Evolutionary conservation across 1,284 basidiomycete genomes (phyloP).

Genomic region (Tilletia indica): DNA sequence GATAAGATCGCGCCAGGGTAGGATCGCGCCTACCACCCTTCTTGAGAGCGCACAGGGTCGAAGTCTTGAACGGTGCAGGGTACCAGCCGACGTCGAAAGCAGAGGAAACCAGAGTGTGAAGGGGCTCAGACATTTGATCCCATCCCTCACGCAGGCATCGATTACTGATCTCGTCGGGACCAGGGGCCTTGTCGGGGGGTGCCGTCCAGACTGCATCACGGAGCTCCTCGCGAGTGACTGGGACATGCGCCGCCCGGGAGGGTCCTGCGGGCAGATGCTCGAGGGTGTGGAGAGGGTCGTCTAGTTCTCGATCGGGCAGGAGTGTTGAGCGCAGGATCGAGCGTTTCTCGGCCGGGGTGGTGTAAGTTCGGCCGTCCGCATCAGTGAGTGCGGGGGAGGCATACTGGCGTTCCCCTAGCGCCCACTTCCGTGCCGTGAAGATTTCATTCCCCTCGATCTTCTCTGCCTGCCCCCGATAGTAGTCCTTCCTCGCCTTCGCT

Average conservation of each 20-base stretch:
- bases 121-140: neutral
- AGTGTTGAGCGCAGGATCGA: neutral
- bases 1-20: neutral
- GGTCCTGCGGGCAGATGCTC: neutral
- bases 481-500: neutral
- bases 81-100: neutral
- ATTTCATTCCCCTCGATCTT: neutral
- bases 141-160: neutral
- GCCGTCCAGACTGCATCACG: neutral
- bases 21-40: constrained; percentile 13
- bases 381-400: neutral
- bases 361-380: neutral
- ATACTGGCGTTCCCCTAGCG: neutral
- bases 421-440: neutral
- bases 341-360: neutral
- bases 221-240: neutral
- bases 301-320: neutral
- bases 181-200: constrained; percentile 14
- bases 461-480: neutral
- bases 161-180: constrained; percentile 3
- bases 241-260: neutral
- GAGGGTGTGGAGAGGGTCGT: neutral
- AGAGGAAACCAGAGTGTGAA: neutral
- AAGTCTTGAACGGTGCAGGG: neutral
- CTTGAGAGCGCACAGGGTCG: neutral